Base-by-base conservation (phyloP, 2,329 filamentous ascomycete genomes). In the Aaosphaeria pasadenensis region DNA sequence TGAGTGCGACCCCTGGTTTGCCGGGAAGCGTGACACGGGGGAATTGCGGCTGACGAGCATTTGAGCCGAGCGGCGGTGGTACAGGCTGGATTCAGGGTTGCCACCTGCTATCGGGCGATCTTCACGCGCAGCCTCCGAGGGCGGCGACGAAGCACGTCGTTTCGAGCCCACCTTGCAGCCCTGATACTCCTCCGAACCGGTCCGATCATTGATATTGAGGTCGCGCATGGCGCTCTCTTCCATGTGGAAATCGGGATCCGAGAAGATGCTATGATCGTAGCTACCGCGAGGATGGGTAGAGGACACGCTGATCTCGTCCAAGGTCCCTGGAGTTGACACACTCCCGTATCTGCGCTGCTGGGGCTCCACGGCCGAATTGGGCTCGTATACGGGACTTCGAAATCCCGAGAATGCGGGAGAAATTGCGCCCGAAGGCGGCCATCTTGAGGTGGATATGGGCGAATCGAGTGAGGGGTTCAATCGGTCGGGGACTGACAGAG, bases 141-240 rank as follows among this genome's bases (percentile, higher is more conserved):
- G 83, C 17, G 84, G 82, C 46, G 82, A 85, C 11, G 82, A 84
- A 51, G 84, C 84, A 49, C 83, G 77, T 62, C 84, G 76, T 67
- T 87, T 87, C 57, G 81, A 78, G 43, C 83, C 82, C 46, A 77
- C 74, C 58, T 74, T 78, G 28, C 74, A 71, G 44, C 61, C 66
- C 38, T 70, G 66, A 42, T 74, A 74, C 36, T 76, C 75, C 13
- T 76, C 71, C 31, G 67, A 72, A 30, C 67, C 69, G 40, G 72
- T 66, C 51, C 77, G 73, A 48, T 83, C 80, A 52, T 80, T 77
- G 52, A 82, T 74, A 53, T 80, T 74, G 47, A 82, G 66, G 46
- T 78, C 69, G 59, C 74, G 68, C 75, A 76, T 70, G 52, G 73
- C 69, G 52, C 72, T 74, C 48, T 82, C 80, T 55, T 83, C 79